These are phyloP conservation scores for Elaeis oleifera DNA, from an alignment of 202 grass and related monocot genomes.

Conservation along the genomic window DNA sequence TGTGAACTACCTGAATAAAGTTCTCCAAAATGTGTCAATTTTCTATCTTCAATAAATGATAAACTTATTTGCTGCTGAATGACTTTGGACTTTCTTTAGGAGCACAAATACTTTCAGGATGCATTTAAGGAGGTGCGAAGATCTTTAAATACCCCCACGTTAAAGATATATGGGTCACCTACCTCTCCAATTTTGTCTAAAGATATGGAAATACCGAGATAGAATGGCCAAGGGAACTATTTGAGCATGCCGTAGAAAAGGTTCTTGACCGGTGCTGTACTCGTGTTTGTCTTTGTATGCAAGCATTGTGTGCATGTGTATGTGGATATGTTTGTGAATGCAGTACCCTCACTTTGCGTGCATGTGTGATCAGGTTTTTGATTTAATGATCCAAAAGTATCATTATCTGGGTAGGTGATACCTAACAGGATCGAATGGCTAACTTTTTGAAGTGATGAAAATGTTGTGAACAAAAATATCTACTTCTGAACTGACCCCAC, in stretches of 20 bases:
- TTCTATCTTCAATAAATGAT: background rate
- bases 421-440: too few relatives aligned
- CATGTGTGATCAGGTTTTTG: too few relatives aligned
- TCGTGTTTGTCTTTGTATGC: constrained; percentile 1
- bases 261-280: constrained; percentile 21
- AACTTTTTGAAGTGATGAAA: too few relatives aligned
- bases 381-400: too few relatives aligned
- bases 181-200: constrained; percentile 86
- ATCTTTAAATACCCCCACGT: constrained; percentile 98
- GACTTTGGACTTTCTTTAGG: constrained; percentile 28
- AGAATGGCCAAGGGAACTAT: constrained; percentile 83
- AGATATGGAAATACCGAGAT: constrained; percentile 77
- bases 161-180: constrained; percentile 91
- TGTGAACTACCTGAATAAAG: constrained; percentile 25
- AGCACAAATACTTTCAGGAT: constrained; percentile 94
- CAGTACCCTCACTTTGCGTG: too few relatives aligned
- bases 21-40: background rate
- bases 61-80: background rate
- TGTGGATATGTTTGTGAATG: too few relatives aligned
- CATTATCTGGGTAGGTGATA: too few relatives aligned
- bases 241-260: constrained; percentile 81
- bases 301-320: too few relatives aligned
- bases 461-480: too few relatives aligned
- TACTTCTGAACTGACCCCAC: too few relatives aligned
- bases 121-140: constrained; percentile 99